Percentiles rank a stretch among this genome's conserved stretches.
phyloP scores from a whole-genome alignment of 116 monocot species.

The Cymodocea nodosa region DNA sequence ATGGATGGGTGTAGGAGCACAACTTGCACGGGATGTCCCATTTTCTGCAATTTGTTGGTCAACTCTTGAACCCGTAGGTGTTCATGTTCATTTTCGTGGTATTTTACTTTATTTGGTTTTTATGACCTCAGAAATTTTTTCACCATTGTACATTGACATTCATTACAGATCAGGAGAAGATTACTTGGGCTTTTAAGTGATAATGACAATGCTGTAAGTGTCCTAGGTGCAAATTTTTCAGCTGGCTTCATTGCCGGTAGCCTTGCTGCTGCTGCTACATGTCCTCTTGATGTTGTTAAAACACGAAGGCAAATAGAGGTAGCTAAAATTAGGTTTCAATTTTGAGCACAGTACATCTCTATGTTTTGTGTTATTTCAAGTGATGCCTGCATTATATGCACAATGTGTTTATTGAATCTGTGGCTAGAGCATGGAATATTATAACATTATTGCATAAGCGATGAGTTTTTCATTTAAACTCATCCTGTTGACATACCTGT shows the following conservation, averaged over 20 bases:
- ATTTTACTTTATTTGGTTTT: no score
- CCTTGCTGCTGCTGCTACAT: constrained; percentile 78
- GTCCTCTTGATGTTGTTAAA: constrained; percentile 89
- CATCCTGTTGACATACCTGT: neutral
- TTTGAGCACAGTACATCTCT: no score
- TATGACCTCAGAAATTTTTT: no score
- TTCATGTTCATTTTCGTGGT: no score
- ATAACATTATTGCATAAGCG: neutral
- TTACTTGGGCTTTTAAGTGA: constrained; percentile 42
- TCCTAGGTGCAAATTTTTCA: constrained; percentile 64
- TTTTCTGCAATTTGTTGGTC: constrained; percentile 96
- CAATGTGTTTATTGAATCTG: neutral
- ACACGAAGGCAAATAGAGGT: constrained; percentile 87
- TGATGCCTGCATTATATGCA: no score
- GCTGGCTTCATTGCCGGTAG: constrained; percentile 78
- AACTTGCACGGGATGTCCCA: constrained; percentile 92
- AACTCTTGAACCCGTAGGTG: constrained; percentile 75
- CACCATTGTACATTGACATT: neutral
- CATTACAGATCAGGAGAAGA: constrained; percentile 40
- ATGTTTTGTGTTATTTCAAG: no score
- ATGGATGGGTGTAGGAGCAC: constrained; percentile 93
- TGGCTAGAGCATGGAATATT: neutral
- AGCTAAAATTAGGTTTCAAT: no score
- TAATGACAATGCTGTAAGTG: constrained; percentile 40
- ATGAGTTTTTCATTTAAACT: neutral